Evolutionary conservation across 176 grass and related monocot species (phyloP), one percentile per base, ranked within the genome.

Genomic region (Oryza meridionalis): DNA sequence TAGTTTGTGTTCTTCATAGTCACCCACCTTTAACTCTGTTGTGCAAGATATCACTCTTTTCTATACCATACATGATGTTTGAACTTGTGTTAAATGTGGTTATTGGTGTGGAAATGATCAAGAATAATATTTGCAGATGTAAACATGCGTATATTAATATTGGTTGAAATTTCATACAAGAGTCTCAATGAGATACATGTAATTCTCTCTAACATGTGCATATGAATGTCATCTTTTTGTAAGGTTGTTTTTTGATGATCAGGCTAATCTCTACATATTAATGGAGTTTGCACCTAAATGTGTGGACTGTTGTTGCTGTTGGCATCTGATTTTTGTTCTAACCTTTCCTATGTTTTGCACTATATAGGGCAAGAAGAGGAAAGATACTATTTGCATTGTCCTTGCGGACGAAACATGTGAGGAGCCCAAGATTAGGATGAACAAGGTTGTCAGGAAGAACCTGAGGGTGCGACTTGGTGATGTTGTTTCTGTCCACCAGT

Each of bases 401-500:
- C 88, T 96, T 37, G 88, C 88, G 11, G 90, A 96, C 79, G 93
- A 96, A 17, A 89, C 90, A 11, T 96, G 90, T 29, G 93, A 96
- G 42, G 93, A 96, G 80, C 85, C 90, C 17, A 96, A 92, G 76
- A 85, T 97, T 59, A 90, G 91, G 67, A 92, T 97, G 89, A 97
- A 97, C 72, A 97, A 92, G 80, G 91, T 97, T 79, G 89, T 97
- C 0, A 84, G 94, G 67, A 84, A 82, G 83, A 96, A 91, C 74
- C 82, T 92, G 14, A 87, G 93, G 67, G 90, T 96, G 27, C 79
- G 90, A 61, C 82, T 97, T 15, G 94, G 91, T 2, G 89, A 97
- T 72, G 87, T 97, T 11, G 67, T 97, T 46, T 97, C 94, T 13
- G 94, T 97, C 17, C 94, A 97, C 68, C 94, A 94, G 53, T 97